These are phyloP conservation scores for Fagus sylvatica DNA, from an alignment of 306 rosid species.

Conservation along the genomic window DNA sequence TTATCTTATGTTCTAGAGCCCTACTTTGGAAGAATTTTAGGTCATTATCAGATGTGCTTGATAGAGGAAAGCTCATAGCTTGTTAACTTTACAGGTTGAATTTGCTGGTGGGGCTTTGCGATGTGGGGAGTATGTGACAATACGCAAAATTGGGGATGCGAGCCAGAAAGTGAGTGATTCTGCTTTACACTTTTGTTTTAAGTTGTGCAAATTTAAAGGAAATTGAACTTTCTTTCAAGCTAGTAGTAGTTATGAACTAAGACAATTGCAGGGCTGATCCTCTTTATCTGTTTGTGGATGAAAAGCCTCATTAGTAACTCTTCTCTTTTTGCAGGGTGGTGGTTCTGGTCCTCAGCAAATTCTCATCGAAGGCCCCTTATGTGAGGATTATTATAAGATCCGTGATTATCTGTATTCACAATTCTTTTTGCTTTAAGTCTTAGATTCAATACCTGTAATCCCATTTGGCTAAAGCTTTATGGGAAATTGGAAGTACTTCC, in stretches of 20 bases:
- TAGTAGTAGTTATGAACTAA: not conserved
- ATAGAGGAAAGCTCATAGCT: constrained; percentile 12
- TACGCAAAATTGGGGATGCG: constrained; percentile 90
- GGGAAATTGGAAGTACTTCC: not conserved
- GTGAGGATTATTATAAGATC: constrained; percentile 87
- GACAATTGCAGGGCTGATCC: not conserved
- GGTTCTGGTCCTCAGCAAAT: constrained; percentile 89
- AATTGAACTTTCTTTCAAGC: not conserved
- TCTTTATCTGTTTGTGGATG: not conserved
- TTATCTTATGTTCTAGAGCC: constrained; percentile 16
- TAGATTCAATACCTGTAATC: constrained; percentile 12
- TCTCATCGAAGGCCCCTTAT: constrained; percentile 85
- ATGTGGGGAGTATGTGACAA: constrained; percentile 89
- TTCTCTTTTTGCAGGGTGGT: constrained; percentile 57
- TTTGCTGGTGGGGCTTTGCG: constrained; percentile 84
- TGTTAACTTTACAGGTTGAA: constrained; percentile 58
- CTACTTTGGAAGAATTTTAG: not conserved
- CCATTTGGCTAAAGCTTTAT: not conserved
- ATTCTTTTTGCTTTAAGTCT: constrained; percentile 68
- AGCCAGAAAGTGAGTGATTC: constrained; percentile 71
- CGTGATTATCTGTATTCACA: constrained; percentile 78
- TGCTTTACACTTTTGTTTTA: constrained; percentile 8
- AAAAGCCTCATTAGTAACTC: constrained; percentile 16
- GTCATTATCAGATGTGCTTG: constrained; percentile 2
- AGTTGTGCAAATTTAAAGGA: constrained; percentile 9